phyloP scores from a whole-genome alignment of 345 rosid species.

The Streptanthus diversifolius region DNA sequence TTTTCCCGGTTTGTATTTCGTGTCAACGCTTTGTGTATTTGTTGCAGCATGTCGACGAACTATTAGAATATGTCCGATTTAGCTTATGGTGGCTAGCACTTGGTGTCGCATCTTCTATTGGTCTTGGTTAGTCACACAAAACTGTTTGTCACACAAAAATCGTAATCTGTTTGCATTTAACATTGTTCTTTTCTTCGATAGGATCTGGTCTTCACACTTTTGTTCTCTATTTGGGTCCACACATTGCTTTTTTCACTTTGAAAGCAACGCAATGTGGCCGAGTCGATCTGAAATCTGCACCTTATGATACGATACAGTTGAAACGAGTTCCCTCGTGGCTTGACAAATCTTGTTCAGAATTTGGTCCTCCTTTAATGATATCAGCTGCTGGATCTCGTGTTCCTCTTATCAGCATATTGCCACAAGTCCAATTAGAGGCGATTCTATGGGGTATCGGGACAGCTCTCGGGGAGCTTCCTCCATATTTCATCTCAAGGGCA shows the following conservation, averaged over 20 bases:
- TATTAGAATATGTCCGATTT: slow-evolving; percentile 55
- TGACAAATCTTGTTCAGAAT: slow-evolving; percentile 75
- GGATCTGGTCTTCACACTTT: slow-evolving; percentile 99
- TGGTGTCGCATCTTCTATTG: slow-evolving; percentile 98
- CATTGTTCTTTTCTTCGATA: slow-evolving; percentile 21
- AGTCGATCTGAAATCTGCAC: slow-evolving; percentile 84
- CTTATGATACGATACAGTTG: slow-evolving; percentile 63
- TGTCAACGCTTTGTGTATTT: background rate
- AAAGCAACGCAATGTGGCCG: slow-evolving; percentile 77
- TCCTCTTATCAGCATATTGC: slow-evolving; percentile 64
- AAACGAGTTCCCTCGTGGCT: slow-evolving; percentile 78
- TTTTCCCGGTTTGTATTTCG: background rate
- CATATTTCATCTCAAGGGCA: slow-evolving; percentile 97
- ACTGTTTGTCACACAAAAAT: background rate
- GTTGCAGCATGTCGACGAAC: slow-evolving; percentile 77
- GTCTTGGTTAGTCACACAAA: slow-evolving; percentile 71
- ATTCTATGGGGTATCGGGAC: slow-evolving; percentile 96
- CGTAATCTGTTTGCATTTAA: background rate
- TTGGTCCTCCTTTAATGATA: slow-evolving; percentile 69
- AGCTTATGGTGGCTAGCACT: slow-evolving; percentile 95
- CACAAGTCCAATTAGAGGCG: slow-evolving; percentile 87
- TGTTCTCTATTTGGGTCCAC: slow-evolving; percentile 97
- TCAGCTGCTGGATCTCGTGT: slow-evolving; percentile 62
- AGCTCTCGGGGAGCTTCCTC: slow-evolving; percentile 99
- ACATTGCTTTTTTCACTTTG: slow-evolving; percentile 77